Percentiles rank a stretch among this genome's conserved stretches.
Conservation (phyloP, 1,284 basidiomycete genomes). For the Coniophora puteana region DNA sequence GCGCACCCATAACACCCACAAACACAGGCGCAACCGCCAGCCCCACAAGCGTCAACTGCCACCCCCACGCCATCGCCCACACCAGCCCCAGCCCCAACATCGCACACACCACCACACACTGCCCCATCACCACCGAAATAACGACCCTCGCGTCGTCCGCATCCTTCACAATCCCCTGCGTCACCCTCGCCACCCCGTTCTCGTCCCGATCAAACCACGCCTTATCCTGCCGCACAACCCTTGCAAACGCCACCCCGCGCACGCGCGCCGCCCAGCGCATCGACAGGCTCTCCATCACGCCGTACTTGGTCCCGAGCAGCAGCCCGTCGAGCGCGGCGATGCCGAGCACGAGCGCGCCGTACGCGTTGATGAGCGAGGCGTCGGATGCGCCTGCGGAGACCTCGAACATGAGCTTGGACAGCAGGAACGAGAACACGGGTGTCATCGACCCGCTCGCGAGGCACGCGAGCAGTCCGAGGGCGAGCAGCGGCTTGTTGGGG, state of each 20-base stretch:
- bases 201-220: constrained; percentile 80
- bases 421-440: constrained; percentile 87
- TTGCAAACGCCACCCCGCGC: constrained; percentile 55
- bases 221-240: constrained; percentile 81
- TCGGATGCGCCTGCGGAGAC: constrained; percentile 70
- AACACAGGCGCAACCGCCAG: constrained; percentile 87
- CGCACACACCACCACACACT: constrained; percentile 67
- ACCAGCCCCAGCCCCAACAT: constrained; percentile 84
- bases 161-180: constrained; percentile 85
- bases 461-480: constrained; percentile 65
- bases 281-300: constrained; percentile 71
- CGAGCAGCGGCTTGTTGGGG: constrained; percentile 69
- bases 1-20: constrained; percentile 66
- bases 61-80: constrained; percentile 87
- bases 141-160: constrained; percentile 85
- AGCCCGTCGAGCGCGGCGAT: constrained; percentile 77
- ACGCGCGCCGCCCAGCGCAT: constrained; percentile 76
- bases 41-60: constrained; percentile 93
- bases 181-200: constrained; percentile 65
- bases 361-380: constrained; percentile 64
- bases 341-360: constrained; percentile 66
- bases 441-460: constrained; percentile 79
- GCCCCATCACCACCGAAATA: constrained; percentile 72
- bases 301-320: constrained; percentile 71
- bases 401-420: constrained; percentile 79